Evolutionary conservation across 305 asterid species (phyloP).

Genomic region (Fraxinus albicans): DNA sequence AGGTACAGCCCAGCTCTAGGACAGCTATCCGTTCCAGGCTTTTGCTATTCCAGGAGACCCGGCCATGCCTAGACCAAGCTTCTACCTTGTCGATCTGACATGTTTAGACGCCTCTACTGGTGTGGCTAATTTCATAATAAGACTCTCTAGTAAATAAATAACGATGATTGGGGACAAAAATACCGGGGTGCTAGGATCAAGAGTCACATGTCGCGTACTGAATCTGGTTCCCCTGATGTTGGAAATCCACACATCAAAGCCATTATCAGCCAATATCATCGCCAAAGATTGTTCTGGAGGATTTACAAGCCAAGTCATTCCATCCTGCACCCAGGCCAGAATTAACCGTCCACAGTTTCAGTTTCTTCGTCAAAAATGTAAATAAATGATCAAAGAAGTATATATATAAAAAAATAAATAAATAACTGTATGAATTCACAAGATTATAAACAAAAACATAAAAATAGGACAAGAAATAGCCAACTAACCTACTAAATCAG

Average conservation of each 20-base stretch:
- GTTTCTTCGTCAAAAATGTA: neutral
- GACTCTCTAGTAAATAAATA: neutral
- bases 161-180: neutral
- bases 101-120: neutral
- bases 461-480: neutral
- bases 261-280: conserved; percentile 51
- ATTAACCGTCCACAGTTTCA: neutral
- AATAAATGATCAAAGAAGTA: neutral
- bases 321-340: conserved; percentile 42
- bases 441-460: neutral
- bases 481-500: neutral
- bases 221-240: conserved; percentile 54
- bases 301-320: conserved; percentile 50
- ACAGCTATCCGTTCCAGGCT: neutral
- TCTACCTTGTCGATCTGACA: neutral
- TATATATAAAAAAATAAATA: too few relatives aligned
- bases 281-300: conserved; percentile 52
- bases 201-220: conserved; percentile 47
- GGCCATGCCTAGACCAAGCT: neutral
- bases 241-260: conserved; percentile 65
- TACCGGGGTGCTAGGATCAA: conserved; percentile 46
- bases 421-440: neutral
- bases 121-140: neutral
- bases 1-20: neutral
- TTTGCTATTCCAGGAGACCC: neutral